These are phyloP conservation scores for Hypoxylon subgilvum DNA, from an alignment of 495 filamentous ascomycete species.

Conservation along the genomic window DNA sequence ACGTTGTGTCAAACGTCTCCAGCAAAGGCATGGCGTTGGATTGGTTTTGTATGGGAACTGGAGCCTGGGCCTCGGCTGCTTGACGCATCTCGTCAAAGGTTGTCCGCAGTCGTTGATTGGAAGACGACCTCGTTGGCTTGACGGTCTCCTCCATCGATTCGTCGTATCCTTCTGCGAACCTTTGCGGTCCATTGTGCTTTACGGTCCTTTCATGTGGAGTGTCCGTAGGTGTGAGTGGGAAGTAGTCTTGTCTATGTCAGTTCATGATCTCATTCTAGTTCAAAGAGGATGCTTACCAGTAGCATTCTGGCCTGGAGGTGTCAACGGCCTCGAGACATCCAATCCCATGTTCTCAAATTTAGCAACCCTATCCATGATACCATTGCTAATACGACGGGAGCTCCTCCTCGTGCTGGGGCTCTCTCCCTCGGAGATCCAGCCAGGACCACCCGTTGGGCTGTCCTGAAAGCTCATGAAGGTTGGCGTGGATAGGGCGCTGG, in stretches of 20 bases:
- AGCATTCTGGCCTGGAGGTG: constrained; percentile 62
- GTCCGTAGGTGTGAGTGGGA: constrained; percentile 56
- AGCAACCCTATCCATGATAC: constrained; percentile 58
- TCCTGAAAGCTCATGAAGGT: constrained; percentile 54
- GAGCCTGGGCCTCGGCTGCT: constrained; percentile 50
- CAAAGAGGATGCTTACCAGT: constrained; percentile 52
- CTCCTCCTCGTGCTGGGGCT: constrained; percentile 43
- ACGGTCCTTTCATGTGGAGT: constrained; percentile 50
- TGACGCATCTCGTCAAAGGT: constrained; percentile 55
- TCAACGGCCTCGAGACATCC: constrained; percentile 59
- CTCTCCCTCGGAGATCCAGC: constrained; percentile 56
- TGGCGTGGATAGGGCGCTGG: constrained; percentile 52
- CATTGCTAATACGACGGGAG: constrained; percentile 59
- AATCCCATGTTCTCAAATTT: constrained; percentile 57
- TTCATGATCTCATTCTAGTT: not conserved
- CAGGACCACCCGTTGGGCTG: constrained; percentile 46
- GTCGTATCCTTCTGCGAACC: constrained; percentile 59
- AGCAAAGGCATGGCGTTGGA: constrained; percentile 48
- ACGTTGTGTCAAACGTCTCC: constrained; percentile 52
- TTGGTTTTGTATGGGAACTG: constrained; percentile 43
- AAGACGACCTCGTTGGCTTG: constrained; percentile 51
- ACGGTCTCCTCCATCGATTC: constrained; percentile 65
- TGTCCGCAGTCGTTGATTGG: constrained; percentile 31
- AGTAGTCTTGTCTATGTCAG: constrained; percentile 45
- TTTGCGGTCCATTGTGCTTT: constrained; percentile 37